These are phyloP conservation scores for Fusarium palustre DNA, from an alignment of 2,329 filamentous ascomycete genomes.

Conservation along the genomic window DNA sequence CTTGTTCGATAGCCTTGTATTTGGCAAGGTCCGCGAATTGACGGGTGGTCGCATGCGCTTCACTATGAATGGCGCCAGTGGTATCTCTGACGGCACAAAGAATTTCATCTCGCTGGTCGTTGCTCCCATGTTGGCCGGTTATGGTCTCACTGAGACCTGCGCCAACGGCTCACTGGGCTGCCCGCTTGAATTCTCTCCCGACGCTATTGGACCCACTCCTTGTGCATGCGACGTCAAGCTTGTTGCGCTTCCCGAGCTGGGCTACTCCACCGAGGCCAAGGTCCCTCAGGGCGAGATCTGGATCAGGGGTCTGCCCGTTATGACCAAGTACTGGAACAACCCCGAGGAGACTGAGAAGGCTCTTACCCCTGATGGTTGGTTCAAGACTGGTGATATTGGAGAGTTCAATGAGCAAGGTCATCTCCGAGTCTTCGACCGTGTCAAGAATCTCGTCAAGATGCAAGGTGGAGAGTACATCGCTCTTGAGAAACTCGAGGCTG, in stretches of 20 bases:
- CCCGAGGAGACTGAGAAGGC: conserved; percentile 84
- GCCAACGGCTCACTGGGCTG: conserved; percentile 86
- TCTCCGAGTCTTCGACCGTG: conserved; percentile 89
- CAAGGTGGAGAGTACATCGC: conserved; percentile 96
- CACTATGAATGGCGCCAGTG: conserved; percentile 93
- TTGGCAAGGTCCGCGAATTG: conserved; percentile 89
- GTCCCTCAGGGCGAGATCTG: conserved; percentile 93
- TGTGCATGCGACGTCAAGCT: conserved; percentile 88
- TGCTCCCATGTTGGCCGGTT: conserved; percentile 93
- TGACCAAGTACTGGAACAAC: conserved; percentile 84
- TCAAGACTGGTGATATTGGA: conserved; percentile 96
- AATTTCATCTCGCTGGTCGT: conserved; percentile 92
- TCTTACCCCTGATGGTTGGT: conserved; percentile 89
- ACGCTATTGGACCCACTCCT: conserved; percentile 81
- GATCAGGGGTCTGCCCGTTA: conserved; percentile 82
- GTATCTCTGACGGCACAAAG: conserved; percentile 87
- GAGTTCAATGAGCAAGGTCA: conserved; percentile 86
- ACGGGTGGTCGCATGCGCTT: conserved; percentile 91
- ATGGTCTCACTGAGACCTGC: conserved; percentile 93
- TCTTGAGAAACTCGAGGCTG: conserved; percentile 92
- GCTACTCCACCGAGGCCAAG: conserved; percentile 79
- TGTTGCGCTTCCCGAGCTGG: conserved; percentile 89
- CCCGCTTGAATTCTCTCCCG: conserved; percentile 84
- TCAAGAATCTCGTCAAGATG: conserved; percentile 99
- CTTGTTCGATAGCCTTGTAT: conserved; percentile 84